Evolutionary conservation across 768 basidiomycete species (phyloP).

Genomic region (Lactarius hengduanensis): DNA sequence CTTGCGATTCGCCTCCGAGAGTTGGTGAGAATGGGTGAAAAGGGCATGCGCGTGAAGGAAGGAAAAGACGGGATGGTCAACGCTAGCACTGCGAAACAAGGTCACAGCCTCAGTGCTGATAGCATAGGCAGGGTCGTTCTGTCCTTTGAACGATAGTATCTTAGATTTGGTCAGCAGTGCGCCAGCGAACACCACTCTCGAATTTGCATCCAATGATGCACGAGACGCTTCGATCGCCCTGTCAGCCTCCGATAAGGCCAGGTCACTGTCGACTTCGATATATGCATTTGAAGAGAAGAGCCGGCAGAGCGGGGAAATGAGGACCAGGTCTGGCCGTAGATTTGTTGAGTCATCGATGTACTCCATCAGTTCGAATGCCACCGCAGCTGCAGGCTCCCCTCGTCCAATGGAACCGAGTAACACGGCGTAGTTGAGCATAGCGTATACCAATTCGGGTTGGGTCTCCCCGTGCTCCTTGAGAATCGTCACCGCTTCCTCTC

Average conservation of each 20-base stretch:
- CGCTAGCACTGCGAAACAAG: conserved; percentile 2
- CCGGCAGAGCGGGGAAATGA: conserved; percentile 8
- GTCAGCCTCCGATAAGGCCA: background rate
- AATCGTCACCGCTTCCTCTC: conserved; percentile 5
- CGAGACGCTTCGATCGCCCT: conserved; percentile 10
- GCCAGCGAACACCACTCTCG: background rate
- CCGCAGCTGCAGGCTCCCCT: conserved; percentile 2
- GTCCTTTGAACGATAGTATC: conserved; percentile 13
- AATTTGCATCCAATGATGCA: background rate
- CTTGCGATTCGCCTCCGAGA: conserved; percentile 15
- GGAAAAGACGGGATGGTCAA: background rate
- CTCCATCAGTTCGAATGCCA: conserved; percentile 15
- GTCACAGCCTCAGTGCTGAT: conserved; percentile 8
- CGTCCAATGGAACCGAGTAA: conserved; percentile 11
- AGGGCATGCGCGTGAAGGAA: conserved; percentile 19
- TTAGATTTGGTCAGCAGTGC: conserved; percentile 20
- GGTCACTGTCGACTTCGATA: conserved; percentile 1
- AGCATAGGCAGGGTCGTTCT: conserved; percentile 4
- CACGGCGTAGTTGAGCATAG: conserved; percentile 10
- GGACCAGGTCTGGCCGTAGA: background rate
- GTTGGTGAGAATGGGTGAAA: conserved; percentile 5
- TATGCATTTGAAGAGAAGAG: conserved; percentile 5
- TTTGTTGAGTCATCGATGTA: background rate
- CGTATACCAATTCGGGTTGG: conserved; percentile 6
- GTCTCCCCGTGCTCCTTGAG: background rate